Conservation (phyloP, 176 grass and related monocot genomes). For the Rhynchospora breviuscula region DNA sequence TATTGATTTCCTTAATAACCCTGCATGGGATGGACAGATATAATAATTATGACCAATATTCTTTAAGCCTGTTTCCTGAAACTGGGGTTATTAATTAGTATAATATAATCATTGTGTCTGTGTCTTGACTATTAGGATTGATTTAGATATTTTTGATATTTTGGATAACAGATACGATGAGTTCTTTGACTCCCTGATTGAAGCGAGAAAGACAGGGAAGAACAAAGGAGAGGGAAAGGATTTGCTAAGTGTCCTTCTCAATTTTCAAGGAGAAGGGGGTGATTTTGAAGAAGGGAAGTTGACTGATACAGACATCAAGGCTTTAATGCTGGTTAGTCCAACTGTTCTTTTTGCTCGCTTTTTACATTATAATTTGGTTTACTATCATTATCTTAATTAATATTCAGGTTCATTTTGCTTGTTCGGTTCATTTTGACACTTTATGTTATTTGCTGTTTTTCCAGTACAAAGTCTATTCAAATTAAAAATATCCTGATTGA, state of each 20-base stretch:
- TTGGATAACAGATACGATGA: constrained; percentile 33
- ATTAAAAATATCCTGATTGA: too few species aligned
- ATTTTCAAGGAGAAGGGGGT: constrained; percentile 26
- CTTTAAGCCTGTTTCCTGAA: too few species aligned
- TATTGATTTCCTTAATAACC: background rate
- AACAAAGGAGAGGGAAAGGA: constrained; percentile 20
- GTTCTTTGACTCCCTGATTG: constrained; percentile 53
- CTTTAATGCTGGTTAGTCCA: constrained; percentile 46
- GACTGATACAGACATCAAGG: constrained; percentile 49
- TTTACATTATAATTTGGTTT: background rate
- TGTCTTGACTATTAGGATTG: background rate
- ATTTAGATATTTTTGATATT: background rate
- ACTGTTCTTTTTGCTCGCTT: background rate
- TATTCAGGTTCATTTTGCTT: too few species aligned
- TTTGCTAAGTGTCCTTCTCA: constrained; percentile 34
- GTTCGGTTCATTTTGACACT: too few species aligned
- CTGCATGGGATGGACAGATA: too few species aligned
- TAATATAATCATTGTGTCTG: too few species aligned
- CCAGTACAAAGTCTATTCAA: too few species aligned
- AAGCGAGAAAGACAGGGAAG: constrained; percentile 21
- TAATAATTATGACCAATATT: too few species aligned
- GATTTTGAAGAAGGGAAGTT: constrained; percentile 27
- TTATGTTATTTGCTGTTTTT: too few species aligned
- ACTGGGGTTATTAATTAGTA: background rate
- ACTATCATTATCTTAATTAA: too few species aligned